Evolutionary conservation across 169 alveolate genomes (phyloP).

Genomic region (Cryptosporidium sp.): DNA sequence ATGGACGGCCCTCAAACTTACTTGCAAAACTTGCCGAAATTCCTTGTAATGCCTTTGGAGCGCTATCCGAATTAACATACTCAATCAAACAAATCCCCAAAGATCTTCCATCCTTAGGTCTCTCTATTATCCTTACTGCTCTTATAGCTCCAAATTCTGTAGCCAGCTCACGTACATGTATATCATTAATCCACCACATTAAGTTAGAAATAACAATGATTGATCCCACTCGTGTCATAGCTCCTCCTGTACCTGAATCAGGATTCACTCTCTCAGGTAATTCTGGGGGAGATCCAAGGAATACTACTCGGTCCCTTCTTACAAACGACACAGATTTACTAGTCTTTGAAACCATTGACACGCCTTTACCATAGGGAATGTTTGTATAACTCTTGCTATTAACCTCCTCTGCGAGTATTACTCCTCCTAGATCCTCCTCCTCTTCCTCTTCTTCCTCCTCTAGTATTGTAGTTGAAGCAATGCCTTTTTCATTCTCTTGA

Average conservation of each 20-base stretch:
- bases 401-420: slow-evolving; percentile 69
- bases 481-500: not conserved
- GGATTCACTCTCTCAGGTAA: slow-evolving; percentile 41
- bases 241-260: slow-evolving; percentile 64
- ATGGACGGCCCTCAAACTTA: slow-evolving; percentile 69
- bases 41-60: slow-evolving; percentile 71
- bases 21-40: slow-evolving; percentile 73
- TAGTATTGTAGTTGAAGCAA: not conserved
- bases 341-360: slow-evolving; percentile 10
- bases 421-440: slow-evolving; percentile 56
- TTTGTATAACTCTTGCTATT: slow-evolving; percentile 52
- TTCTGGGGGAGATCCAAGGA: slow-evolving; percentile 73
- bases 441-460: slow-evolving; percentile 43
- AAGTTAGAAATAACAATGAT: slow-evolving; percentile 51
- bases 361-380: slow-evolving; percentile 46
- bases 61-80: slow-evolving; percentile 62
- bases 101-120: slow-evolving; percentile 75
- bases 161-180: slow-evolving; percentile 59
- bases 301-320: slow-evolving; percentile 58
- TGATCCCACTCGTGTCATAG: slow-evolving; percentile 65
- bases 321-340: slow-evolving; percentile 10
- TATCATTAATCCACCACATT: slow-evolving; percentile 76
- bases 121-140: slow-evolving; percentile 67
- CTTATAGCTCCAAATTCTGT: slow-evolving; percentile 62
- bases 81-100: slow-evolving; percentile 70